Percentiles rank a stretch among this genome's conserved stretches.
Conservation (phyloP, 345 rosid genomes). For the Brassica juncea region DNA sequence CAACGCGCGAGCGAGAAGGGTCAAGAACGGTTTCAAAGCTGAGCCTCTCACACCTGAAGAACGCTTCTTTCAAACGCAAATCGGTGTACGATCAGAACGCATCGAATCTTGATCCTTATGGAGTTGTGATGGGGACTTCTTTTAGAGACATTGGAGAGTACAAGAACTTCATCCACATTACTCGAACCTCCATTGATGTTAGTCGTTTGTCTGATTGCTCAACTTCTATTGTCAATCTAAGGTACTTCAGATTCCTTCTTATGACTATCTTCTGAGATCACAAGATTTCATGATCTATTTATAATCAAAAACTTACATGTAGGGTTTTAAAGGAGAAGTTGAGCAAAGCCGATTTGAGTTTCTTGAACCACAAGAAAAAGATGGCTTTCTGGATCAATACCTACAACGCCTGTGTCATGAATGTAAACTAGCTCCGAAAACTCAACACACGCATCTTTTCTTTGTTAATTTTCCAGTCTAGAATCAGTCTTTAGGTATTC, state of each 20-base stretch:
- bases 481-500: too few species aligned
- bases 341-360: slow-evolving; percentile 65
- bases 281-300: neutral
- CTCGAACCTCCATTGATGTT: slow-evolving; percentile 60
- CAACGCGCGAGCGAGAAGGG: slow-evolving; percentile 46
- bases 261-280: neutral
- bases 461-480: neutral
- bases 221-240: slow-evolving; percentile 41
- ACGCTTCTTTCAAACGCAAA: slow-evolving; percentile 44
- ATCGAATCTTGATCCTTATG: slow-evolving; percentile 77
- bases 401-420: slow-evolving; percentile 92
- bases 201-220: slow-evolving; percentile 50
- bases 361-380: slow-evolving; percentile 88
- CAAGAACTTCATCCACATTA: slow-evolving; percentile 75
- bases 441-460: neutral
- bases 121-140: slow-evolving; percentile 58
- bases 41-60: slow-evolving; percentile 37
- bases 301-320: neutral
- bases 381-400: slow-evolving; percentile 93
- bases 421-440: slow-evolving; percentile 61
- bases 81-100: slow-evolving; percentile 42
- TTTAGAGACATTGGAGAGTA: slow-evolving; percentile 80
- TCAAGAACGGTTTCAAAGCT: slow-evolving; percentile 58
- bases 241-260: slow-evolving; percentile 20
- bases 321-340: slow-evolving; percentile 67